Conservation (phyloP, 176 grass and related monocot genomes). For the Eremochloa ophiuroides region DNA sequence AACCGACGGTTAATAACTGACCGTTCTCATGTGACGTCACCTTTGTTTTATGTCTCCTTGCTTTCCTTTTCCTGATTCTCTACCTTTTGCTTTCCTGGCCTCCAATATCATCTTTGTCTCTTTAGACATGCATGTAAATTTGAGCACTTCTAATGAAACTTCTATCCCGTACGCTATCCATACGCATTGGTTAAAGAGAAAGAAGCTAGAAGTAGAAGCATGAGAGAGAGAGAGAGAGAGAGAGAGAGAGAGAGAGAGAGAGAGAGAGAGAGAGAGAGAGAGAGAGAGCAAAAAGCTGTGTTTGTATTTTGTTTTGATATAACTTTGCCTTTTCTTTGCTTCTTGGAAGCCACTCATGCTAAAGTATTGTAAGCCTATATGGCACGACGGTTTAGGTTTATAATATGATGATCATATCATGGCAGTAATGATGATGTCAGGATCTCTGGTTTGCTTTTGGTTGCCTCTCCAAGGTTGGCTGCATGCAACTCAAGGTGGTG, state of each 20-base stretch:
- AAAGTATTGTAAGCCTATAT: slow-evolving; percentile 16
- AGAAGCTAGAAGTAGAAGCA: neutral
- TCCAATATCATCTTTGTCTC: slow-evolving; percentile 43
- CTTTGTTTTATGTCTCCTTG: slow-evolving; percentile 31
- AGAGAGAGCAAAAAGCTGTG: slow-evolving; percentile 9
- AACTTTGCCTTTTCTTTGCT: slow-evolving; percentile 57
- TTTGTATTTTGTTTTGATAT: slow-evolving; percentile 33
- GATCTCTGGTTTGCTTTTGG: slow-evolving; percentile 23
- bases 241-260: neutral
- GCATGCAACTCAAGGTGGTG: slow-evolving; percentile 3
- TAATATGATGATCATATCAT: slow-evolving; percentile 46
- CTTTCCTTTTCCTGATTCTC: slow-evolving; percentile 17
- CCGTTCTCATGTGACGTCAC: slow-evolving; percentile 41
- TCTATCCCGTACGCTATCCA: slow-evolving; percentile 23
- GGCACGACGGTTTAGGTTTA: neutral
- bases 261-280: neutral
- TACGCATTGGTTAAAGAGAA: slow-evolving; percentile 52
- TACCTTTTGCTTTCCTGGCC: slow-evolving; percentile 32
- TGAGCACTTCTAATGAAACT: slow-evolving; percentile 40
- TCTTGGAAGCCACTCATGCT: slow-evolving; percentile 47
- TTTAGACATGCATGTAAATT: slow-evolving; percentile 44
- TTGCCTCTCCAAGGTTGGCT: slow-evolving; percentile 22
- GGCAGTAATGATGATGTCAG: slow-evolving; percentile 42
- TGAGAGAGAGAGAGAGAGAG: neutral
- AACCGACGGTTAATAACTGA: slow-evolving; percentile 35